Base-by-base conservation (phyloP, 1,284 basidiomycete genomes). In the Phaffia rhodozyma region DNA sequence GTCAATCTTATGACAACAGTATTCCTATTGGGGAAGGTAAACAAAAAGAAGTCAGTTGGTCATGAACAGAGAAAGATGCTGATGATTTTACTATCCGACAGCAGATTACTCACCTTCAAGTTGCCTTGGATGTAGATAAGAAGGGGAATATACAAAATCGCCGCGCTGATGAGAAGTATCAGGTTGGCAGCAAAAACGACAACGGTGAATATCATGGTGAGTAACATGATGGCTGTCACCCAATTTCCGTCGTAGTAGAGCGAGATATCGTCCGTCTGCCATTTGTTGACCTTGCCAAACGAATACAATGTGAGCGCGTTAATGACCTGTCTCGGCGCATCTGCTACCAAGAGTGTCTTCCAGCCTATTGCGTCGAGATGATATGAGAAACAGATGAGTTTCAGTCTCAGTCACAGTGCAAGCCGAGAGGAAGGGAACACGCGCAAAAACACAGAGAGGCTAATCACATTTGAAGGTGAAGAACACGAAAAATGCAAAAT, bases 401-500 rank as follows among this genome's bases (percentile, higher is more conserved):
- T 18, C 4, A 13, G 27, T 3, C 2, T 16, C 25, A 27, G 20
- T 1, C 3, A 60, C 21, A 4, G 16, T 5, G 23, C 4, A 18
- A 5, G 13, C 4, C 51, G 23, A 29, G 30, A 48, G n/a, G 21
- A 9, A 47, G 23, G 60, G 16, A 23, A 61, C 21, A 21, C 20
- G 9, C 23, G 29, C 11, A 3, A 29, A 2, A 25, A 23, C 5
- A 5, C 23, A 48, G 16, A 5, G 48, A 51, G 30, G 29, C 9
- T 7, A 78, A 84, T 60, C 65, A 89, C 91, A 91, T 80, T 98
- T 98, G 83, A 98, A 98, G 1, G 89, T 89, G 78, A 98, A 98
- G 83, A 97, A 98, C 74, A 97, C 84, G 76, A 97, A 98, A 82
- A 98, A 97, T 57, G 93, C 91, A 76, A 97, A 91, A 72, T 96